phyloP scores from a whole-genome alignment of 2,329 filamentous ascomycete species.

The Ophiocordyceps sinensis region DNA sequence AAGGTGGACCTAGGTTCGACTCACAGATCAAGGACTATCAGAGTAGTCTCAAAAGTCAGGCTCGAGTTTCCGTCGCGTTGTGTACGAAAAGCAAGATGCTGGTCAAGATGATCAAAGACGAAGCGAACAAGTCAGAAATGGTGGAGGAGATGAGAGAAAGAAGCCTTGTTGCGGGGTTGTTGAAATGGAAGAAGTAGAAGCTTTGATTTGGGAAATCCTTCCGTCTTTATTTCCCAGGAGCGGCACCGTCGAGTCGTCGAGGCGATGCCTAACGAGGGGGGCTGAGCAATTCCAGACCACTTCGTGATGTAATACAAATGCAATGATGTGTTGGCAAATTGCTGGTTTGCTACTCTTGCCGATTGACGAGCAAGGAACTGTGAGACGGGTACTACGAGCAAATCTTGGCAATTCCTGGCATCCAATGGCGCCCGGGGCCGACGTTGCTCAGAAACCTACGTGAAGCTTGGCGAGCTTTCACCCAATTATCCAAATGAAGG shows the following conservation, averaged over 20 bases:
- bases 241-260: not conserved
- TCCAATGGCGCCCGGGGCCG: not conserved
- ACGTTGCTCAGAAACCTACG: not conserved
- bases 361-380: not conserved
- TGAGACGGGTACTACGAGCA: not conserved
- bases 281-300: not conserved
- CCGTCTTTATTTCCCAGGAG: not conserved
- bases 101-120: too few relatives aligned
- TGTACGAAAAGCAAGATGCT: too few relatives aligned
- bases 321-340: conserved; percentile 1
- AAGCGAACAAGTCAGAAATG: too few relatives aligned
- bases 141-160: too few relatives aligned
- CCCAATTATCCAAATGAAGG: not conserved
- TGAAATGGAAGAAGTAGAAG: too few relatives aligned
- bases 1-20: not conserved
- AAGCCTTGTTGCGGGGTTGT: too few relatives aligned
- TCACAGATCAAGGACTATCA: too few relatives aligned
- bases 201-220: not conserved
- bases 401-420: not conserved
- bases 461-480: not conserved
- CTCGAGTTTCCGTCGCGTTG: too few relatives aligned
- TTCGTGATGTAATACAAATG: not conserved
- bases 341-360: not conserved
- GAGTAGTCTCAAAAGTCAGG: too few relatives aligned
- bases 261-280: not conserved